Evolutionary conservation across 1,284 basidiomycete genomes (phyloP).

Genomic region (Paramarasmius palmivorus): DNA sequence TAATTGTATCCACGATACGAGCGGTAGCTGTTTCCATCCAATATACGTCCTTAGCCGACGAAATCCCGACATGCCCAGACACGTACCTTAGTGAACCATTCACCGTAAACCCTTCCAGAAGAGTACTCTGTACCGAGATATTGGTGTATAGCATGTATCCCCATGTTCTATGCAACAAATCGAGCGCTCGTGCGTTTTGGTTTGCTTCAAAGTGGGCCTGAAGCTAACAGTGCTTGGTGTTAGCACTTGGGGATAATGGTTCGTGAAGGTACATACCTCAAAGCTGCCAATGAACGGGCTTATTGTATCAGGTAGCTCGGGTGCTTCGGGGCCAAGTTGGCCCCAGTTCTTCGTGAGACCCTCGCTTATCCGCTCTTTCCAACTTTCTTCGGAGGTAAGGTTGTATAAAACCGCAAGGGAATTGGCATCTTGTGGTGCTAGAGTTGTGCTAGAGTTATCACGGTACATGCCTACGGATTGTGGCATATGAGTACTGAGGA

Average conservation of each 20-base stretch:
- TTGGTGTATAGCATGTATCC: constrained; percentile 49
- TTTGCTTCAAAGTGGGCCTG: constrained; percentile 51
- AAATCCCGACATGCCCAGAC: too few species aligned
- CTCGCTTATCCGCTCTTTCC: constrained; percentile 34
- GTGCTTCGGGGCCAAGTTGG: constrained; percentile 41
- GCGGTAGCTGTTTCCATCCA: constrained; percentile 32
- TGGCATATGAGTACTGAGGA: not conserved
- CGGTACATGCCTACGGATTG: constrained; percentile 32
- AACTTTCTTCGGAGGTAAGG: constrained; percentile 31
- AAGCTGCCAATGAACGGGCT: constrained; percentile 50
- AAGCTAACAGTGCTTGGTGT: constrained; percentile 27
- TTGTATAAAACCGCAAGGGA: constrained; percentile 48
- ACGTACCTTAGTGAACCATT: constrained; percentile 45
- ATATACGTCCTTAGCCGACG: too few species aligned
- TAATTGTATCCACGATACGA: constrained; percentile 44
- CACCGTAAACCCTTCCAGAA: constrained; percentile 48
- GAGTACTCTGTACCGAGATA: constrained; percentile 44
- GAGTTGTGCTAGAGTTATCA: constrained; percentile 46
- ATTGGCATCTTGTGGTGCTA: constrained; percentile 49
- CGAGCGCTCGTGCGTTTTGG: constrained; percentile 41
- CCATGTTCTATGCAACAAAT: constrained; percentile 46
- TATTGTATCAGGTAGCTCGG: constrained; percentile 49
- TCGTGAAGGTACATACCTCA: constrained; percentile 33
- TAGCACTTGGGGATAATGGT: not conserved
- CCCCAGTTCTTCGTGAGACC: constrained; percentile 46